Base-by-base conservation (phyloP, 371 early-diverging fungal species). In the Lichtheimia ramosa region DNA sequence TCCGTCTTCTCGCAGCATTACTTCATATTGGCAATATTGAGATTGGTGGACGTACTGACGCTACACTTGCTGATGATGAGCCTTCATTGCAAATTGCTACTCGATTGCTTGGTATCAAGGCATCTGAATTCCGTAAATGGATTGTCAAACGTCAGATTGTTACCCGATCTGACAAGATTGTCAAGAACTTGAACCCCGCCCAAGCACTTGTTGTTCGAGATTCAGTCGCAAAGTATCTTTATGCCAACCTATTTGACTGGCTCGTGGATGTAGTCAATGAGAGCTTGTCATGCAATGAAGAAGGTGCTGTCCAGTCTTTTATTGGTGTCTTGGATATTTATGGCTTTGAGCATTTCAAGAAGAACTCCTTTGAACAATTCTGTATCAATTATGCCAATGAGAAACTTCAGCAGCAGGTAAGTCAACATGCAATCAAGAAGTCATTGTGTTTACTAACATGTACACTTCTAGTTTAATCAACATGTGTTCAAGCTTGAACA, bases 341-440 rank as follows among this genome's bases (percentile, higher is more conserved):
- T 70, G 95, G 99, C 63, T 95, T 96, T 81, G 95, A 94, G 75
- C 97, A 98, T 65, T 98, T 98, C 71, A 87, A 95, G 74, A 91
- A 89, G 76, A 99, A 99, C 79, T 95, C 96, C 7, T 99, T 99
- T 73, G 99, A 99, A 77, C 99, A 99, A 82, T 95, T 99, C 73
- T 98, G 99, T 84, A 98, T 99, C 77, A 99, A 95, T 83, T 99
- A 91, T 80, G 97, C 97, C 60, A 99, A 94, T 73, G 98, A 93
- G 74, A 97, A 96, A 80, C 79, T 98, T 53, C 98, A 99, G 76
- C 99, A 99, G 70, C 95, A 85, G 67, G 76, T 75, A 66, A 25
- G 34, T 34, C 10, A 34, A 10, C 34, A 34, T 8, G 10, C 34
- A 34, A 10, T 34, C 10, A 34, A 34, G 4, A 50, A 55, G 7